Evolutionary conservation across 2,329 filamentous ascomycete genomes (phyloP).

Genomic region (Hymenoscyphus fructigenus): DNA sequence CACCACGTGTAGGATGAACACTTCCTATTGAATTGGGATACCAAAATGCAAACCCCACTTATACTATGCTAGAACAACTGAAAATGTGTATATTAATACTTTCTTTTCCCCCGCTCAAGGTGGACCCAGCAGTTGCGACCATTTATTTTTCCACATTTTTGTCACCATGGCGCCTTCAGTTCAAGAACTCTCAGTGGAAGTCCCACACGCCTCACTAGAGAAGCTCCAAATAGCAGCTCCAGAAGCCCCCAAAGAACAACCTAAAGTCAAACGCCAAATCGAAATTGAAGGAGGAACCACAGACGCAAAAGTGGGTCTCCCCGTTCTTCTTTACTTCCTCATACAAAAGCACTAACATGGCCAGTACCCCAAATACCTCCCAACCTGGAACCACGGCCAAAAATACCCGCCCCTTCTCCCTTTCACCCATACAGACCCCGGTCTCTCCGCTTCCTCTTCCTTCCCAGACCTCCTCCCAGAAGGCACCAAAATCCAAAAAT

Average conservation of each 20-base stretch:
- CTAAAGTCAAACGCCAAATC: constrained; percentile 25
- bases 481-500: constrained; percentile 50
- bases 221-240: constrained; percentile 3
- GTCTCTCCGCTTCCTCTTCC: constrained; percentile 65
- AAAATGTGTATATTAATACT: no score
- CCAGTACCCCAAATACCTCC: constrained; percentile 68
- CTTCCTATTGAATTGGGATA: no score
- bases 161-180: constrained; percentile 22
- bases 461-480: constrained; percentile 65
- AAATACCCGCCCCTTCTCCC: constrained; percentile 63
- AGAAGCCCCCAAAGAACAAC: not conserved
- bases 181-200: constrained; percentile 18
- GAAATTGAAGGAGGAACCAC: constrained; percentile 27
- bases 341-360: not conserved
- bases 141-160: not conserved
- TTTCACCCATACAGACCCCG: constrained; percentile 72
- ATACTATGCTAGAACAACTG: no score
- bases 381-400: constrained; percentile 65
- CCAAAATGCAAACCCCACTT: no score
- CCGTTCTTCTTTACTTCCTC: not conserved
- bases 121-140: not conserved
- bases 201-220: constrained; percentile 6
- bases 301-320: constrained; percentile 17
- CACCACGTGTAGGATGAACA: no score
- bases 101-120: not conserved